Base-by-base conservation (phyloP, 129 eudicot genomes). In the Mikania micrantha region DNA sequence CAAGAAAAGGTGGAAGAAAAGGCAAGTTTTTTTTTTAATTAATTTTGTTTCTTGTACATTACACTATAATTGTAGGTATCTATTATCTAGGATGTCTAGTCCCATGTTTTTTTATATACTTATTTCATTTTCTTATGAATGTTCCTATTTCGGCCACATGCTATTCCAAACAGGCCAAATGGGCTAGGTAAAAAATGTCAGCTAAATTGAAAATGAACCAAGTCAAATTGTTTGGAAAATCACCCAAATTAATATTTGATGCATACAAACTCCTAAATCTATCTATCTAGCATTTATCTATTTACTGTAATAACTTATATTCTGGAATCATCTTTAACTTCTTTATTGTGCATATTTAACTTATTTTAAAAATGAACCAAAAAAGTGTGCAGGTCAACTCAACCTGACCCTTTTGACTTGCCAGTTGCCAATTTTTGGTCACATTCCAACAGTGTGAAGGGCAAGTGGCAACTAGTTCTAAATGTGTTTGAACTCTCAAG, bases 1-100 rank as follows among this genome's bases (percentile, higher is more conserved):
- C 98, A 93, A 83, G 98, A 88, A 62, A 93, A 80, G 76, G 96
- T 93, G 78, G 95, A 79, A 72, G 90, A 88, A 78, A 88, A 82
- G 96, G 90, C 74, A 78, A 50, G 48, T 19, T 25, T 28, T 45
- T 60, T 13, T 45, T 60, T n/a, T n/a, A n/a, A 32, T 35, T 54
- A 42, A 4, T 42, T 53, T 17, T 13, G 11, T 27, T n/a, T 58
- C 40, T 42, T 70, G 57, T 57, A 27, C 57, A 56, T 56, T 28
- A 53, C 12, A 50, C 38, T 57, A 13, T 29, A 29, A 57, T 15
- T 58, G 40, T 29, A 13, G 38, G 64, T 29, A 58, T 31, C 39
- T 58, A 27, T 40, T 29, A 58, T 31, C 39, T 58, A 27, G 38
- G 64, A 29, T 15, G 29, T 57, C 28, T 53, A 22, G 60, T 22